phyloP scores from a whole-genome alignment of 768 basidiomycete genomes.

The Pleurotus djamor region DNA sequence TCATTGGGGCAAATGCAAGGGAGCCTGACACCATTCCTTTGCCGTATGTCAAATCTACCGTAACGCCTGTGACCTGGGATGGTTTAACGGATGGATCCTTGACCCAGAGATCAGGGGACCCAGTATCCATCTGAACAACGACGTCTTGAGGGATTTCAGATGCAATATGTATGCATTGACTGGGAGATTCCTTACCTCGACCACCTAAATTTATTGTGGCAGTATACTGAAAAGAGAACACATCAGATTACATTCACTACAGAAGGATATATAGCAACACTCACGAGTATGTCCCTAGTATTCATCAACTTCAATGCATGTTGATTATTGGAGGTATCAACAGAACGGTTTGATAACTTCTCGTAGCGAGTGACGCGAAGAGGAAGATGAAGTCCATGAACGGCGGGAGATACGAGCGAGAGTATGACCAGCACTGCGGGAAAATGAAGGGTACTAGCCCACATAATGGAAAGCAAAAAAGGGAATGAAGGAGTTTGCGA shows the following conservation, averaged over 20 bases:
- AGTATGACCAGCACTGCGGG: neutral
- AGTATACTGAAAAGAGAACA: neutral
- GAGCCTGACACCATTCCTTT: constrained; percentile 26
- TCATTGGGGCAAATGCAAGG: constrained; percentile 39
- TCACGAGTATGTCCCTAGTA: neutral
- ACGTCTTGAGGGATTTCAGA: neutral
- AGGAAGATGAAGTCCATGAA: neutral
- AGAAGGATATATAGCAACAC: neutral
- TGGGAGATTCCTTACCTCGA: neutral
- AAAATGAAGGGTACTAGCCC: neutral
- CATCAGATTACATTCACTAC: too few relatives aligned
- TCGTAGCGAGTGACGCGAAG: neutral
- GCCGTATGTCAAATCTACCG: neutral
- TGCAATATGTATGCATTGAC: neutral
- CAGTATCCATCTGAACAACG: neutral
- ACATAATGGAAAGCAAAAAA: neutral
- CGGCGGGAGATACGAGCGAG: too few relatives aligned
- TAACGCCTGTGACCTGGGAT: neutral
- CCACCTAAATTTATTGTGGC: neutral
- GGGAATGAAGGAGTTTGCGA: too few relatives aligned
- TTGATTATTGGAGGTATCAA: neutral
- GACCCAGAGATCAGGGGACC: neutral
- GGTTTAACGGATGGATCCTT: neutral
- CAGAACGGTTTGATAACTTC: neutral
- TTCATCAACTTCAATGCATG: neutral